Percentiles rank a stretch among this genome's conserved stretches.
Conservation (phyloP, 2,329 filamentous ascomycete species). For the Aspergillus udagawae region DNA sequence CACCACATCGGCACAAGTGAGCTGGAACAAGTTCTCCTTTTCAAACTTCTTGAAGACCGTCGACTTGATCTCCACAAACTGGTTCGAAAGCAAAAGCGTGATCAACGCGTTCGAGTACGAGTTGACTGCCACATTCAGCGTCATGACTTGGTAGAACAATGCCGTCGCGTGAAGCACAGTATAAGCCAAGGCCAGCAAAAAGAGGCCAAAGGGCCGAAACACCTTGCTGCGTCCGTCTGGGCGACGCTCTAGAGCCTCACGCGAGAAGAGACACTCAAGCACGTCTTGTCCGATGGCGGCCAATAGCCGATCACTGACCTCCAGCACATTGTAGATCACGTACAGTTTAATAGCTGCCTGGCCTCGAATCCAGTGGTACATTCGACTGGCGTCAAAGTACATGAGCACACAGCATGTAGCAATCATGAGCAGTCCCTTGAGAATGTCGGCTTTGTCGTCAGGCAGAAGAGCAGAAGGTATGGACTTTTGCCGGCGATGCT, state of each 20-base stretch:
- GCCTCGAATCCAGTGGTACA: slow-evolving; percentile 96
- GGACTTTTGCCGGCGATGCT: slow-evolving; percentile 71
- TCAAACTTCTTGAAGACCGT: slow-evolving; percentile 99
- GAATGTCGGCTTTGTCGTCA: slow-evolving; percentile 89
- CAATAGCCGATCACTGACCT: slow-evolving; percentile 81
- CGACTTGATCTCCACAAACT: slow-evolving; percentile 98
- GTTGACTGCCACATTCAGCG: slow-evolving; percentile 95
- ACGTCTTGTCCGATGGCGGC: slow-evolving; percentile 94
- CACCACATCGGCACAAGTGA: slow-evolving; percentile 94
- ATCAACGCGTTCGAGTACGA: slow-evolving; percentile 95
- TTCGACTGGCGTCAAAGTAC: slow-evolving; percentile 88
- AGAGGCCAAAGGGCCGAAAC: slow-evolving; percentile 84
- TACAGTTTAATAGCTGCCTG: slow-evolving; percentile 98
- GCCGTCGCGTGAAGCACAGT: slow-evolving; percentile 83
- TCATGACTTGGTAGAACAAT: slow-evolving; percentile 96
- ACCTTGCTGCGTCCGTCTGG: slow-evolving; percentile 87
- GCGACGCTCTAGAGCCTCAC: slow-evolving; percentile 85
- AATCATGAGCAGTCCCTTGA: slow-evolving; percentile 85
- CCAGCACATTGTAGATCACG: slow-evolving; percentile 96
- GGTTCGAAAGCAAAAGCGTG: slow-evolving; percentile 89
- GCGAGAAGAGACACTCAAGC: slow-evolving; percentile 89
- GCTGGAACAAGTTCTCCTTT: slow-evolving; percentile 94
- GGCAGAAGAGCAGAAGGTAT: slow-evolving; percentile 78
- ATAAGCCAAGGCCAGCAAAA: slow-evolving; percentile 78
- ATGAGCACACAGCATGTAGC: slow-evolving; percentile 81